Conservation (phyloP, 1,284 basidiomycete genomes). For the Moesziomyces aphidis region DNA sequence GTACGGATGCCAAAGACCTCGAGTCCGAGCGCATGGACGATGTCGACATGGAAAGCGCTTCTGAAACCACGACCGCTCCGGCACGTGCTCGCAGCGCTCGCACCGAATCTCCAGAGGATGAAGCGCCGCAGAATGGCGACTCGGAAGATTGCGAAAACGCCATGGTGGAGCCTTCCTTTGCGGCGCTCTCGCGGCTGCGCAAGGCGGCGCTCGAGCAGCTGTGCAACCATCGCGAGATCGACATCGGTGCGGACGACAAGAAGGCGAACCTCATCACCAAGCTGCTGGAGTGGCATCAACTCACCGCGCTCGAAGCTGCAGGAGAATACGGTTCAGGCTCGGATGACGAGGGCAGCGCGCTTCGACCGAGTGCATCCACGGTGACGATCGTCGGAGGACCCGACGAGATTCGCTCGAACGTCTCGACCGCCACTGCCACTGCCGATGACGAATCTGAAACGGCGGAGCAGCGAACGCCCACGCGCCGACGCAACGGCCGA, state of each 20-base stretch:
- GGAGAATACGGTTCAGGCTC: neutral
- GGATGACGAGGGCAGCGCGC: neutral
- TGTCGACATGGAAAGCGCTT: slow-evolving; percentile 38
- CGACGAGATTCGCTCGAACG: slow-evolving; percentile 18
- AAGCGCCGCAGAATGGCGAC: slow-evolving; percentile 5
- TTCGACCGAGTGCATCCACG: neutral
- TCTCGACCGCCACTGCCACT: slow-evolving; percentile 24
- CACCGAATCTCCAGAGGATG: slow-evolving; percentile 14
- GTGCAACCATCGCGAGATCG: slow-evolving; percentile 36
- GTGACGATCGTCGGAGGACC: slow-evolving; percentile 3
- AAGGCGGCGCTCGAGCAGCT: slow-evolving; percentile 46
- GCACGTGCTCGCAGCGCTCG: neutral
- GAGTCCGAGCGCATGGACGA: slow-evolving; percentile 20
- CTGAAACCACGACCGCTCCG: neutral
- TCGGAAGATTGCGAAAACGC: slow-evolving; percentile 24
- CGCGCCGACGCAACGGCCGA: slow-evolving; percentile 25
- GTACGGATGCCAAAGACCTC: neutral
- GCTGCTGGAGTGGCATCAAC: slow-evolving; percentile 40
- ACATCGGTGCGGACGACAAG: slow-evolving; percentile 38
- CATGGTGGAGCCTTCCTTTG: slow-evolving; percentile 39
- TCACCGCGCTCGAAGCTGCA: slow-evolving; percentile 14
- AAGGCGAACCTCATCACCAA: slow-evolving; percentile 51
- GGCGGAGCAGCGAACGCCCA: slow-evolving; percentile 23
- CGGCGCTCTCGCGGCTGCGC: slow-evolving; percentile 43
- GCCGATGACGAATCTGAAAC: slow-evolving; percentile 15